phyloP scores from a whole-genome alignment of 2,329 filamentous ascomycete genomes.

The Apiospora sp. region DNA sequence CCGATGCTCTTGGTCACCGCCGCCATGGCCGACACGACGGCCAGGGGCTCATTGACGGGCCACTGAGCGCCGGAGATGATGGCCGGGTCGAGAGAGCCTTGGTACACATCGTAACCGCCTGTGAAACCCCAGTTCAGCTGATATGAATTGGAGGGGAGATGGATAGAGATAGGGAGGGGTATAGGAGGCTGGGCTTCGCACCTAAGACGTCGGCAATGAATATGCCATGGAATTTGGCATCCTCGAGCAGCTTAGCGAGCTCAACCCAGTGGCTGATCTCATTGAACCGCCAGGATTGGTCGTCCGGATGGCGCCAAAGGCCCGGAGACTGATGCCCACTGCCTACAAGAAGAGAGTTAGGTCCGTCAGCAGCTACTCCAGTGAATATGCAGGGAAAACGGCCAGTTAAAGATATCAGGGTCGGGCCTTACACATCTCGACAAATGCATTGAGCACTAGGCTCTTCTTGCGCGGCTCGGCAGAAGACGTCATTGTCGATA shows the following conservation, averaged over 20 bases:
- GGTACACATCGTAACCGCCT: slow-evolving; percentile 76
- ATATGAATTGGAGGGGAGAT: not conserved
- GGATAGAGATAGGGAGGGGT: not conserved
- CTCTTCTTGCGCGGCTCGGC: slow-evolving; percentile 25
- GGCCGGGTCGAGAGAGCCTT: slow-evolving; percentile 64
- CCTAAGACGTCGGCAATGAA: slow-evolving; percentile 72
- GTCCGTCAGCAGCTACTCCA: not conserved
- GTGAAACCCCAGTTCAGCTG: not conserved
- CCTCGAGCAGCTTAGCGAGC: slow-evolving; percentile 67
- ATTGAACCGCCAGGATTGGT: slow-evolving; percentile 66
- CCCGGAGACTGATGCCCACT: slow-evolving; percentile 31
- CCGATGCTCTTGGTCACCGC: slow-evolving; percentile 72
- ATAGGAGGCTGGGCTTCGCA: slow-evolving; percentile 24
- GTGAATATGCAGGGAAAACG: no score
- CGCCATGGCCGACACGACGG: slow-evolving; percentile 73
- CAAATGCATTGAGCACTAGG: slow-evolving; percentile 29
- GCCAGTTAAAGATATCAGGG: not conserved
- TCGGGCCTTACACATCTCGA: slow-evolving; percentile 26
- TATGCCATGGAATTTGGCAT: slow-evolving; percentile 69
- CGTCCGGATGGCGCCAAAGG: slow-evolving; percentile 60
- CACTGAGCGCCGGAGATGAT: slow-evolving; percentile 72
- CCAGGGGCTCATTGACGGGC: slow-evolving; percentile 74
- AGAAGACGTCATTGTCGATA: slow-evolving; percentile 1
- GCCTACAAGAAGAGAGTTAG: not conserved
- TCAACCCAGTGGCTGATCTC: slow-evolving; percentile 70